These are phyloP conservation scores for Boehmeria nivea DNA, from an alignment of 306 rosid genomes.

Conservation along the genomic window DNA sequence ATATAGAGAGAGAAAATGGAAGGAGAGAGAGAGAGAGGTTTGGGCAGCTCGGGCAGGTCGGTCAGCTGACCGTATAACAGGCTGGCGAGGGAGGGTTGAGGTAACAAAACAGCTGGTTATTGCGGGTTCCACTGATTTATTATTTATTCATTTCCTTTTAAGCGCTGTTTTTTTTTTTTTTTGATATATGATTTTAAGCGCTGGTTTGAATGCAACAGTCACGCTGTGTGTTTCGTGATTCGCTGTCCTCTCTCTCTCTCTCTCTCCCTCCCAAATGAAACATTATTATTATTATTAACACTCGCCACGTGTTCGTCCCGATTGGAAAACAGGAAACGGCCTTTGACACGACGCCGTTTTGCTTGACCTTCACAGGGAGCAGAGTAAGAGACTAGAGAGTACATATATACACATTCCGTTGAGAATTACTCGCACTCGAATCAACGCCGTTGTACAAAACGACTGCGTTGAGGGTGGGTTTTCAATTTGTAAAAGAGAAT, in stretches of 20 bases:
- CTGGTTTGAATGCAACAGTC: neutral
- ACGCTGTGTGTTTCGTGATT: neutral
- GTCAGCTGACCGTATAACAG: constrained; percentile 61
- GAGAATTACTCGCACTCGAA: neutral
- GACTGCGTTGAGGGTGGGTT: too few relatives aligned
- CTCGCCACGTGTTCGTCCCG: neutral
- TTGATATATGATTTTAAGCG: neutral
- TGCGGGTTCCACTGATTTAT: constrained; percentile 7
- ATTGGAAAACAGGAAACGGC: neutral
- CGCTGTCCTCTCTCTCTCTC: too few relatives aligned
- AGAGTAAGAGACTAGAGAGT: too few relatives aligned
- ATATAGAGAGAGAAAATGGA: constrained; percentile 27
- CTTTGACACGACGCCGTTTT: neutral
- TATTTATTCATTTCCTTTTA: neutral
- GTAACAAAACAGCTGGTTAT: constrained; percentile 44
- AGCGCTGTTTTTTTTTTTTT: too few relatives aligned
- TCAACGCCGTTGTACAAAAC: too few relatives aligned
- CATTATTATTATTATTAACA: neutral
- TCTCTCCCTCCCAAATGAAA: too few relatives aligned
- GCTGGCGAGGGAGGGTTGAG: constrained; percentile 37
- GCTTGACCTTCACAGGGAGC: neutral
- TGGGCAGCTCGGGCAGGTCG: constrained; percentile 39
- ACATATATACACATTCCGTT: too few relatives aligned
- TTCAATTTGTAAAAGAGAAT: neutral
- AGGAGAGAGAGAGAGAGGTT: constrained; percentile 22